Conservation (phyloP, 495 filamentous ascomycete species). For the Clohesyomyces aquaticus region DNA sequence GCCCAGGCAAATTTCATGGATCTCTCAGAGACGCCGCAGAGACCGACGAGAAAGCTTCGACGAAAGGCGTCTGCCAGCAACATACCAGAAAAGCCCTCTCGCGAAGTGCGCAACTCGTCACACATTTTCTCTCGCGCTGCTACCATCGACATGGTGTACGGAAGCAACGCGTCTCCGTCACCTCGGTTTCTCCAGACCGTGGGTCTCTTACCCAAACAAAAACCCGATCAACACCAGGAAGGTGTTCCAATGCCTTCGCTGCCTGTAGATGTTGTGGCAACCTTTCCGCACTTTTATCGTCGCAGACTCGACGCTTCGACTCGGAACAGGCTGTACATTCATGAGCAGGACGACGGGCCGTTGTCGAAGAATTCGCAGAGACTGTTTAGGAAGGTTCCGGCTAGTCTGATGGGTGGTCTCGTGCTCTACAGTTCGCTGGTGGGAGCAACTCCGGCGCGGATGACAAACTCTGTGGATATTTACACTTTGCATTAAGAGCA, state of each 20-base stretch:
- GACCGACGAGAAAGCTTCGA: conserved; percentile 14
- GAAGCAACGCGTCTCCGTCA: conserved; percentile 5
- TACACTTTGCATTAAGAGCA: conserved; percentile 25
- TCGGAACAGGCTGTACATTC: conserved; percentile 30
- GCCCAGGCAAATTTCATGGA: conserved; percentile 33
- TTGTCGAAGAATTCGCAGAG: conserved; percentile 34
- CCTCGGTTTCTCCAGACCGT: background rate
- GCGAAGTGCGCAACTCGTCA: conserved; percentile 18
- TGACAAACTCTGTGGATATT: conserved; percentile 36
- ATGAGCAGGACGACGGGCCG: conserved; percentile 17
- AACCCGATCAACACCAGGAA: conserved; percentile 13
- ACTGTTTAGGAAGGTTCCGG: conserved; percentile 31
- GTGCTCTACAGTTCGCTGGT: conserved; percentile 34
- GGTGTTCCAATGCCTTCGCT: conserved; percentile 26
- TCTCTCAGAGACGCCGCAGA: conserved; percentile 23
- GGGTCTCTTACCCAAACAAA: background rate
- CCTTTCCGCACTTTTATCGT: conserved; percentile 31
- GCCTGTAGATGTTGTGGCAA: conserved; percentile 21
- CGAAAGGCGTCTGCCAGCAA: conserved; percentile 20
- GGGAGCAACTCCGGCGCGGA: conserved; percentile 22
- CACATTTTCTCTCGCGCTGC: conserved; percentile 17
- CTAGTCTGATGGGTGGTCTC: conserved; percentile 28
- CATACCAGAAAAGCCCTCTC: conserved; percentile 22
- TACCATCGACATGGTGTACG: conserved; percentile 26
- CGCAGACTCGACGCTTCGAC: conserved; percentile 31